Base-by-base conservation (phyloP, 441 rosid genomes). In the Rhodomyrtus psidioides region DNA sequence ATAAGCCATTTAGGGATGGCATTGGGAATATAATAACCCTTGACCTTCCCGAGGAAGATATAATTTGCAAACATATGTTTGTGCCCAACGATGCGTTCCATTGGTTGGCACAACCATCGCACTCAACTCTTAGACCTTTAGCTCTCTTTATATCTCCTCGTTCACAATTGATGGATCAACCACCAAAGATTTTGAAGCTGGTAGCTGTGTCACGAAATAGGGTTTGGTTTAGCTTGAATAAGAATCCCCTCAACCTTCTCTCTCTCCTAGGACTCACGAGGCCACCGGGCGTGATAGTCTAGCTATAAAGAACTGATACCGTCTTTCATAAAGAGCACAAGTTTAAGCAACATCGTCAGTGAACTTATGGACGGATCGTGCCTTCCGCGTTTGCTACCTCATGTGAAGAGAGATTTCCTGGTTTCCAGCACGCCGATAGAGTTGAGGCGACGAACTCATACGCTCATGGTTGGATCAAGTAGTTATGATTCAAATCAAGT, bases 341-440 rank as follows among this genome's bases (percentile, higher is more conserved):
- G 0, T 70, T 70, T 34, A 26, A 70, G n/a, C n/a, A 39, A 19
- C 24, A 19, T 21, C 21, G n/a, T 9, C 15, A 34, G 15, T 70
- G 15, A 6, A 10, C 39, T 34, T 39, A 7, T 39, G 1, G 49
- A 34, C 7, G 39, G 26, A 65, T 34, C 21, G 49, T 34, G 15
- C 3, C 1, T 34, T 70, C 0, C 0, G 4, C 4, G 0, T 39
- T 70, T 34, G 79, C 49, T 3, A 34, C 2, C n/a, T 70, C 44
- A 30, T 62, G 24, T 65, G 23, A 30, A 65, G 24, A 34, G 1
- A 65, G 14, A 12, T 44, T 65, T 65, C 46, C 23, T 30, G 26
- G 23, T 21, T 39, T 39, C 3, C 21, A 15, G 49, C 16, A 70
- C 0, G n/a, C 16, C 7, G 2, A 4, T 70, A 70, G 49, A 2